phyloP scores from a whole-genome alignment of 2,329 filamentous ascomycete species.

The Penicillium nordicum region DNA sequence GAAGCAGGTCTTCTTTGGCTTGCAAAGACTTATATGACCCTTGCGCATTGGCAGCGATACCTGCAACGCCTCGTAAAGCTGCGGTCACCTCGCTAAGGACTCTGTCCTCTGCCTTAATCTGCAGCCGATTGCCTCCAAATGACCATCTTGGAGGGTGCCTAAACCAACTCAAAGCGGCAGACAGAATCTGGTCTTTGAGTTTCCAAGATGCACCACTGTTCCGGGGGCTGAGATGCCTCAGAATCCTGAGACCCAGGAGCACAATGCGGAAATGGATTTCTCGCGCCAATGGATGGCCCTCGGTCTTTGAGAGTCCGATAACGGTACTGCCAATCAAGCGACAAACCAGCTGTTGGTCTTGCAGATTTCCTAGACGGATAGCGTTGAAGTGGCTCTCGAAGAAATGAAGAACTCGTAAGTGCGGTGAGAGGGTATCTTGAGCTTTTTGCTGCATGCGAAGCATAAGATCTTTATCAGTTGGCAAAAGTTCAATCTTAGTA shows the following conservation, averaged over 20 bases:
- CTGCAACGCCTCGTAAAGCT: constrained; percentile 62
- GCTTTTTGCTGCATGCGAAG: constrained; percentile 72
- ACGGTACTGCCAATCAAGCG: constrained; percentile 78
- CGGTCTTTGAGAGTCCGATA: constrained; percentile 66
- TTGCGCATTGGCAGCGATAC: constrained; percentile 51
- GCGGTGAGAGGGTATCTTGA: constrained; percentile 80
- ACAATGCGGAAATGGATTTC: constrained; percentile 90
- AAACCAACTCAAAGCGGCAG: constrained; percentile 88
- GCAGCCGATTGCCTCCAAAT: constrained; percentile 88
- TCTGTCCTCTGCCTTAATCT: constrained; percentile 87
- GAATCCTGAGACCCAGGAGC: constrained; percentile 73
- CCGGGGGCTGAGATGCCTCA: constrained; percentile 65
- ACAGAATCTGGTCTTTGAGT: constrained; percentile 83
- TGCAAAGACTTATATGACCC: constrained; percentile 64
- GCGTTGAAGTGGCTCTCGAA: constrained; percentile 94
- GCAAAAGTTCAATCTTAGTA: constrained; percentile 85
- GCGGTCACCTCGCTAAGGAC: constrained; percentile 71
- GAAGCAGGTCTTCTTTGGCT: constrained; percentile 78
- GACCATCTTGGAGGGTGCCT: constrained; percentile 80
- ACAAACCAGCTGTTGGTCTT: constrained; percentile 77
- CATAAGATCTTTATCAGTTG: constrained; percentile 74
- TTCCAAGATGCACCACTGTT: constrained; percentile 70
- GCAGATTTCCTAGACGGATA: constrained; percentile 75
- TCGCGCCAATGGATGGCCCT: constrained; percentile 78
- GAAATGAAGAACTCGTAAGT: constrained; percentile 81